Evolutionary conservation across 148 eudicot genomes (phyloP).

Genomic region (Dysphania ambrosioides): DNA sequence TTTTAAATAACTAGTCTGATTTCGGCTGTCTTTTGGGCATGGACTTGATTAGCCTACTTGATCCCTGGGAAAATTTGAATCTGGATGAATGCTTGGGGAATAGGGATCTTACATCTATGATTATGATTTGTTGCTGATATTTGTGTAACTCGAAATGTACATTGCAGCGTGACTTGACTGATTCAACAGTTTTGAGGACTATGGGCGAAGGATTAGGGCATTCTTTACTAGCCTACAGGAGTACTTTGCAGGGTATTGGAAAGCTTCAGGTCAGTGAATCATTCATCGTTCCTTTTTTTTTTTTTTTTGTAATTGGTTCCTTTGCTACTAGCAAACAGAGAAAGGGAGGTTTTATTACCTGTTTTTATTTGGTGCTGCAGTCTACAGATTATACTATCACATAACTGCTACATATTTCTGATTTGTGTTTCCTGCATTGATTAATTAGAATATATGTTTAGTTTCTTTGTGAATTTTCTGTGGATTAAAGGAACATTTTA

Average conservation of each 20-base stretch:
- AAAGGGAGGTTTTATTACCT: neutral
- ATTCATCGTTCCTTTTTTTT: too few species aligned
- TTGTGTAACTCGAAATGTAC: neutral
- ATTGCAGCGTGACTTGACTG: conserved; percentile 91
- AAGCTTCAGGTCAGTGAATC: conserved; percentile 78
- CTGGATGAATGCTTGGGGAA: too few species aligned
- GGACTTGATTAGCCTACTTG: neutral
- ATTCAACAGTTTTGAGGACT: conserved; percentile 91
- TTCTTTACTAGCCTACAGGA: conserved; percentile 78
- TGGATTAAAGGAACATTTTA: too few species aligned
- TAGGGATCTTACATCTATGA: neutral
- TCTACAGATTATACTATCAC: neutral
- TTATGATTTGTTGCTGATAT: neutral
- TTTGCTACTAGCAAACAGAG: neutral
- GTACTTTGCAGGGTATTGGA: conserved; percentile 68
- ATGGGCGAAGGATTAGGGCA: conserved; percentile 87
- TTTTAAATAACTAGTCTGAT: neutral
- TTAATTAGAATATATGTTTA: too few species aligned
- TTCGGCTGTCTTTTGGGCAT: neutral
- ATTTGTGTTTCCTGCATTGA: neutral
- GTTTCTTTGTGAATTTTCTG: too few species aligned
- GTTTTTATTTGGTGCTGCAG: neutral
- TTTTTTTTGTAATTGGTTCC: neutral
- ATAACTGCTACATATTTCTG: neutral
- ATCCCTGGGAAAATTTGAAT: too few species aligned